These are phyloP conservation scores for Erodium trifolium DNA, from an alignment of 441 rosid genomes.

Conservation along the genomic window DNA sequence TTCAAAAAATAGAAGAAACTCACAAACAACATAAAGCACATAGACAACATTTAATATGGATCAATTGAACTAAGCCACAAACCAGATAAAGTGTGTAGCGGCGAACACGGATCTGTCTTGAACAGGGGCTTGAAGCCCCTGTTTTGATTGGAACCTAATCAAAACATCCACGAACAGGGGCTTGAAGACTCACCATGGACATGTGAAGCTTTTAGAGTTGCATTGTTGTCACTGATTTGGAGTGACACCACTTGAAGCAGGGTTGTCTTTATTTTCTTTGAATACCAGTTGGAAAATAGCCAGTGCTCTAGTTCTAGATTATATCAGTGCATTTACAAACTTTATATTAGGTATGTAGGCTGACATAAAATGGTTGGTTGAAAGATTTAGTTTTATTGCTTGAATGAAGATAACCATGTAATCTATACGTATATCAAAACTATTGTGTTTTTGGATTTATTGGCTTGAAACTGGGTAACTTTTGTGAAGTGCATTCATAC, in stretches of 20 bases:
- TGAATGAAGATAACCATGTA: neutral
- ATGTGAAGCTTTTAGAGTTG: conserved; percentile 31
- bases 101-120: too few species aligned
- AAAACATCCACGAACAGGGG: too few species aligned
- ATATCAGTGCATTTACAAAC: neutral
- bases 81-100: too few species aligned
- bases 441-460: neutral
- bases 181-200: conserved; percentile 96
- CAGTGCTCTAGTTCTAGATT: neutral
- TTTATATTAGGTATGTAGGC: neutral
- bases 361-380: neutral
- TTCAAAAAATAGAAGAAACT: too few species aligned
- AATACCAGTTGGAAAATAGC: neutral
- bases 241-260: neutral
- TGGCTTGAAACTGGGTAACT: neutral
- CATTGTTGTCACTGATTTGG: neutral
- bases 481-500: neutral
- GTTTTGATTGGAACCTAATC: too few species aligned
- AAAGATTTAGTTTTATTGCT: neutral
- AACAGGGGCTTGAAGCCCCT: too few species aligned
- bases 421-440: neutral
- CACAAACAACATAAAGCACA: too few species aligned
- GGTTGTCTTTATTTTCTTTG: neutral
- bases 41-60: too few species aligned
- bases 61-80: too few species aligned